phyloP scores from a whole-genome alignment of 2,329 filamentous ascomycete species.

The Chrysosporium queenslandicum region DNA sequence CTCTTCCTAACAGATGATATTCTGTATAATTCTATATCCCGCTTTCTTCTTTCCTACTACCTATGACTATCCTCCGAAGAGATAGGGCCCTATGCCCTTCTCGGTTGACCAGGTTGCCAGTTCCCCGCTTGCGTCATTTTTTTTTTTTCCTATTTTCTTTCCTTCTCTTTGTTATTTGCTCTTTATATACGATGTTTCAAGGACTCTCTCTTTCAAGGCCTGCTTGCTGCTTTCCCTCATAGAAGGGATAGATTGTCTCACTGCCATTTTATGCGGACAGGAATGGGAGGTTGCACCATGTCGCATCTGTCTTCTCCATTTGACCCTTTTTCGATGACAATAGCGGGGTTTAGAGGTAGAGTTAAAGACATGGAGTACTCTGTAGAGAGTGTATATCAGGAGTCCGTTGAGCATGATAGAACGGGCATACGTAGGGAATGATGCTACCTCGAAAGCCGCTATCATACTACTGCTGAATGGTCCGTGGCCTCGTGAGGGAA shows the following conservation, averaged over 20 bases:
- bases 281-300: no score
- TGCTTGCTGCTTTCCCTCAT: neutral
- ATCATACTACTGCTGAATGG: no score
- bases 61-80: conserved; percentile 5
- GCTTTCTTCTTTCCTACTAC: neutral
- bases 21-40: conserved; percentile 10
- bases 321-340: no score
- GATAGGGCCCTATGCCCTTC: neutral
- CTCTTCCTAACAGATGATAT: conserved; percentile 3
- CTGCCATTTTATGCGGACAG: neutral
- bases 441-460: no score
- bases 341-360: no score
- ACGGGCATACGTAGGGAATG: no score
- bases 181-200: neutral
- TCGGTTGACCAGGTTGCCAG: neutral
- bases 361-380: no score
- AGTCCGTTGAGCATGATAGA: no score
- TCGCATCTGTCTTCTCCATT: no score
- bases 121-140: conserved; percentile 10
- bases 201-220: neutral
- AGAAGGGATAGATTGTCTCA: neutral
- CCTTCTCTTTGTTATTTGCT: neutral
- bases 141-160: conserved; percentile 3
- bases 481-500: no score
- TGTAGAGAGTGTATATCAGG: no score